Percentiles rank a stretch among this genome's conserved stretches.
Conservation (phyloP, 371 early-diverging fungal genomes). For the Apophysomyces sp. region DNA sequence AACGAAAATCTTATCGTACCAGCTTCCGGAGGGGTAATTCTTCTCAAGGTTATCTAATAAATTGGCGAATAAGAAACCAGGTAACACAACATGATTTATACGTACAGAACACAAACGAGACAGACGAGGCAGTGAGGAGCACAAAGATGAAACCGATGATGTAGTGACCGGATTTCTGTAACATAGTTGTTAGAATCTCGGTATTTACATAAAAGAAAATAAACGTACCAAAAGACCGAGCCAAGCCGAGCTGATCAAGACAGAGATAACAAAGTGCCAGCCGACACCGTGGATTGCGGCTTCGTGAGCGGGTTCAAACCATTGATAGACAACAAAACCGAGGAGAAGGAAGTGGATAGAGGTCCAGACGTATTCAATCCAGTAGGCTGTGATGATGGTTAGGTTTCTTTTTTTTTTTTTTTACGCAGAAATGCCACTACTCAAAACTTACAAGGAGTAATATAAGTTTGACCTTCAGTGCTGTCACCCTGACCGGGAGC, state of each 20-base stretch:
- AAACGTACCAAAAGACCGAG: slow-evolving; percentile 55
- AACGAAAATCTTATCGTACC: slow-evolving; percentile 54
- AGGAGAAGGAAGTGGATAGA: slow-evolving; percentile 60
- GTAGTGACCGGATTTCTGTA: slow-evolving; percentile 27
- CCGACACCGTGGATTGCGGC: slow-evolving; percentile 59
- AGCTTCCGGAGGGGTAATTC: slow-evolving; percentile 37
- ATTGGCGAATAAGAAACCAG: background rate
- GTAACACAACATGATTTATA: slow-evolving; percentile 6
- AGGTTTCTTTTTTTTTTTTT: background rate
- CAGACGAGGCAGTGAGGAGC: slow-evolving; percentile 51
- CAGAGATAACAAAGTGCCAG: slow-evolving; percentile 65
- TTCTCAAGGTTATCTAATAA: slow-evolving; percentile 50
- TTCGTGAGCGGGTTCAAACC: slow-evolving; percentile 59
- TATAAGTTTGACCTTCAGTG: slow-evolving; percentile 31
- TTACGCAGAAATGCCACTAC: background rate
- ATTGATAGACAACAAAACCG: slow-evolving; percentile 65
- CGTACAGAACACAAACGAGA: slow-evolving; percentile 54
- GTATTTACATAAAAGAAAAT: background rate
- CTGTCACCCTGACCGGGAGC: slow-evolving; percentile 25
- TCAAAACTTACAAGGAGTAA: slow-evolving; percentile 37
- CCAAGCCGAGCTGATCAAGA: slow-evolving; percentile 60
- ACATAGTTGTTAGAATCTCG: no score
- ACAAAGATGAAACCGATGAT: slow-evolving; percentile 43
- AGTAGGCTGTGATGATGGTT: slow-evolving; percentile 25
- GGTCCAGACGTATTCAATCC: slow-evolving; percentile 55